Conservation (phyloP, 2,329 filamentous ascomycete species). For the Penicillium digitatum region DNA sequence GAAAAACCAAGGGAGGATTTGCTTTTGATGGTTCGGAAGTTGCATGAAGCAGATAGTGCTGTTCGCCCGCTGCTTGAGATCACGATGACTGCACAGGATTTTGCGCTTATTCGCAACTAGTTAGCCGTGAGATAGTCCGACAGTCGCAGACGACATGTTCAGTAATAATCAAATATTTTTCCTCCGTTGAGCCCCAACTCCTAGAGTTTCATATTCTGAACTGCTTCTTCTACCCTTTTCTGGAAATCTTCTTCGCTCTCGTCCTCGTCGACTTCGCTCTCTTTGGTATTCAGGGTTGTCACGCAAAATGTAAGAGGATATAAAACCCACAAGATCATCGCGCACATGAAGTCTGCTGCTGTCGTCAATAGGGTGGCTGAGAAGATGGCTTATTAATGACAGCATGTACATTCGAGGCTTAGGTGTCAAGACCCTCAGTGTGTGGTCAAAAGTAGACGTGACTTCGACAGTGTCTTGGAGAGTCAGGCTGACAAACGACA, state of each 20-base stretch:
- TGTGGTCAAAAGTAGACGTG: constrained; percentile 10
- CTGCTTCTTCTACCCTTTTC: not conserved
- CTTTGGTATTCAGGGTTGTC: not conserved
- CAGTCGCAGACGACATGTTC: not conserved
- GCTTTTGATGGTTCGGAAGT: too few species aligned
- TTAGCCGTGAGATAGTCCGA: not conserved
- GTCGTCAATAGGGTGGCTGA: not conserved
- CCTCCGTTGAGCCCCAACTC: not conserved
- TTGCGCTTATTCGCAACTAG: too few species aligned
- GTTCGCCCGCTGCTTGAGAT: too few species aligned
- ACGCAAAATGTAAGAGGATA: not conserved
- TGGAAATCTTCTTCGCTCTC: not conserved
- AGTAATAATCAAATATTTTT: not conserved
- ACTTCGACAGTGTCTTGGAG: constrained; percentile 13
- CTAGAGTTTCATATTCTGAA: not conserved
- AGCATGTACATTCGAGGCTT: not conserved
- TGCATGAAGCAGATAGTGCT: too few species aligned
- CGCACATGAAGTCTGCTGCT: not conserved
- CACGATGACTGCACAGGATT: too few species aligned
- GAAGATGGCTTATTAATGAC: not conserved
- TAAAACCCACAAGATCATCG: not conserved
- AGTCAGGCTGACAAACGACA: constrained; percentile 8
- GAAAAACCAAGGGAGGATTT: too few species aligned
- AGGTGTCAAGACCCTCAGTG: not conserved
- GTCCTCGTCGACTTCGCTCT: not conserved